A percentile compares a stretch with the other conserved stretches of the same genome.
Evolutionary conservation across 495 filamentous ascomycete species (phyloP).

Genomic region (Paragyromitra xinjiangensis): DNA sequence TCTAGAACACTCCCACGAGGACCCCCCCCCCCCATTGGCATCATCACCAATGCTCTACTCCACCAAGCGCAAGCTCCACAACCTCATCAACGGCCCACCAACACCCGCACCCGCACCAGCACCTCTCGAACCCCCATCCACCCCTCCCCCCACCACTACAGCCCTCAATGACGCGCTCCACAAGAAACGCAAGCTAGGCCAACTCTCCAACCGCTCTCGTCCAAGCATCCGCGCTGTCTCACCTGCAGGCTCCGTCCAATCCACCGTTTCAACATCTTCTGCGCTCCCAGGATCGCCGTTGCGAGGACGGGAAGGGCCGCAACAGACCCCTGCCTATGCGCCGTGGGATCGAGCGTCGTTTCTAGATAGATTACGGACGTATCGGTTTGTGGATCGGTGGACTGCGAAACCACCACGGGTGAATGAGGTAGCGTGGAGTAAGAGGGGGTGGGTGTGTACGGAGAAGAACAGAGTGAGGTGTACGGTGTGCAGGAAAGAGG

Average conservation of each 20-base stretch:
- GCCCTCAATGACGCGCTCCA: conserved; percentile 47
- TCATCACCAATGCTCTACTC: conserved; percentile 54
- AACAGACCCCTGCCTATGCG: conserved; percentile 65
- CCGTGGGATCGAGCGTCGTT: conserved; percentile 87
- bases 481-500: conserved; percentile 79
- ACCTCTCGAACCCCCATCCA: conserved; percentile 36
- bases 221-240: conserved; percentile 55
- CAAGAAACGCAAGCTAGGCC: conserved; percentile 55
- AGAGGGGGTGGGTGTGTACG: conserved; percentile 87
- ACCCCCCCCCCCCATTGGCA: neutral
- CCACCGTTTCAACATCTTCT: conserved; percentile 48
- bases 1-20: neutral
- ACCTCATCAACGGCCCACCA: conserved; percentile 55
- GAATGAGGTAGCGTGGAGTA: conserved; percentile 94
- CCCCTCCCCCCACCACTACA: conserved; percentile 16
- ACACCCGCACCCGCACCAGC: conserved; percentile 31
- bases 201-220: conserved; percentile 37
- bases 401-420: conserved; percentile 79
- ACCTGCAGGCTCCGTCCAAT: conserved; percentile 47
- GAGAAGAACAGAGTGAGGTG: conserved; percentile 84
- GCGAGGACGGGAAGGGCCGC: conserved; percentile 12
- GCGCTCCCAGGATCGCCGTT: conserved; percentile 37
- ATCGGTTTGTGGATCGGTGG: conserved; percentile 90
- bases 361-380: conserved; percentile 82
- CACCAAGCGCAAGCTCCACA: conserved; percentile 58